Conservation (phyloP, 306 rosid genomes). For the Cucumis melo region DNA sequence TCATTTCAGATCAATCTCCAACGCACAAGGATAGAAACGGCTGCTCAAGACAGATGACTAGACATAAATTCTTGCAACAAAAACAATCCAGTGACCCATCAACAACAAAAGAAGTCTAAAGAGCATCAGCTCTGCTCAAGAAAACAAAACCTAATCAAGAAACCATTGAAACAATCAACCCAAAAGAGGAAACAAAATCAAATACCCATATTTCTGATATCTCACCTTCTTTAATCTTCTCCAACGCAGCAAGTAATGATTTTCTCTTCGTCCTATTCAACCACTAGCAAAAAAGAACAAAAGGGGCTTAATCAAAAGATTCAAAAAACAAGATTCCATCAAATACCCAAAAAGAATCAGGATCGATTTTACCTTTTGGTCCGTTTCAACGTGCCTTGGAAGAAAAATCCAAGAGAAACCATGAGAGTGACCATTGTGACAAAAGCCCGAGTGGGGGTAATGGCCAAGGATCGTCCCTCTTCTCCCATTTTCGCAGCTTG, state of each 20-base stretch:
- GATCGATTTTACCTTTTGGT: conserved; percentile 31
- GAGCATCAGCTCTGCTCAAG: conserved; percentile 66
- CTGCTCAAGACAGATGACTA: conserved; percentile 46
- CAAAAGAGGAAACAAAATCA: background rate
- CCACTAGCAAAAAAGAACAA: conserved; percentile 32
- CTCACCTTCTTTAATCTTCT: conserved; percentile 73
- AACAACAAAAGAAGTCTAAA: conserved; percentile 74
- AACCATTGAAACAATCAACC: background rate
- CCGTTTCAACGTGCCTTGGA: conserved; percentile 33
- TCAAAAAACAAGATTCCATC: background rate
- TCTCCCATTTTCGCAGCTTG: conserved; percentile 26
- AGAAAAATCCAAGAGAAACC: conserved; percentile 50
- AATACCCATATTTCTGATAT: background rate
- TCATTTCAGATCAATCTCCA: conserved; percentile 9
- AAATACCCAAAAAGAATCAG: background rate
- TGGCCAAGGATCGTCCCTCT: conserved; percentile 56
- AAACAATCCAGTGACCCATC: conserved; percentile 84
- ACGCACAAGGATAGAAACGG: conserved; percentile 63
- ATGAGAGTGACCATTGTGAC: conserved; percentile 56
- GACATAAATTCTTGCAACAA: conserved; percentile 79
- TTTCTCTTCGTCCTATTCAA: conserved; percentile 62
- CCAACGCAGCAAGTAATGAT: conserved; percentile 68
- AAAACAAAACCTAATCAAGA: conserved; percentile 2
- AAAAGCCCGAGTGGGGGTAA: conserved; percentile 81
- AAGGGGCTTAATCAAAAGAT: background rate